Conservation (phyloP, 257 asterid species). For the Solanum neorickii region DNA sequence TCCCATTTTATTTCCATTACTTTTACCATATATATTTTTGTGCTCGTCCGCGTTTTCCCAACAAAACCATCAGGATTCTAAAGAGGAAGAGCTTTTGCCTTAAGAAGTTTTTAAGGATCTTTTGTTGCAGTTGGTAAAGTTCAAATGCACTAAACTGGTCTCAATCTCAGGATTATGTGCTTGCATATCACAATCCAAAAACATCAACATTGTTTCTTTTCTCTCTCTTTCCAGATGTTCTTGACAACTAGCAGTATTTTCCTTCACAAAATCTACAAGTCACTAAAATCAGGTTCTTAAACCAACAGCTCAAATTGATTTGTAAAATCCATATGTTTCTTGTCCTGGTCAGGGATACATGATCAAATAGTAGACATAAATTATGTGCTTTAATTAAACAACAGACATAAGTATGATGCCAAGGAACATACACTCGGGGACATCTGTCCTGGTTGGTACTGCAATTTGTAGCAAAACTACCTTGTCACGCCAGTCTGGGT, state of each 20-base stretch:
- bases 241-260: neutral
- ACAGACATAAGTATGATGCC: constrained; percentile 8
- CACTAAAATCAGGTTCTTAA: neutral
- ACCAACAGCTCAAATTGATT: neutral
- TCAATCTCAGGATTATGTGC: neutral
- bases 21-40: no score
- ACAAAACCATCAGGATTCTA: neutral
- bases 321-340: neutral
- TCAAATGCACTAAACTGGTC: neutral
- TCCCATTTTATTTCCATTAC: no score
- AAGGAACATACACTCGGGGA: constrained; percentile 81
- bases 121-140: neutral
- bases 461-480: constrained; percentile 90
- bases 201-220: neutral
- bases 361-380: neutral
- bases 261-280: neutral
- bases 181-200: neutral
- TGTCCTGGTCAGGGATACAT: neutral
- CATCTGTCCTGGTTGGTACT: constrained; percentile 94
- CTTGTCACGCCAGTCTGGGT: constrained; percentile 78
- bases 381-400: neutral
- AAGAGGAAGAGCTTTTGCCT: neutral
- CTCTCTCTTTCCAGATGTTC: neutral
- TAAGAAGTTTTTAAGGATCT: neutral
- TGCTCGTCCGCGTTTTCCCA: no score